Conservation (phyloP, 768 basidiomycete genomes). For the Trametopsis cervina region DNA sequence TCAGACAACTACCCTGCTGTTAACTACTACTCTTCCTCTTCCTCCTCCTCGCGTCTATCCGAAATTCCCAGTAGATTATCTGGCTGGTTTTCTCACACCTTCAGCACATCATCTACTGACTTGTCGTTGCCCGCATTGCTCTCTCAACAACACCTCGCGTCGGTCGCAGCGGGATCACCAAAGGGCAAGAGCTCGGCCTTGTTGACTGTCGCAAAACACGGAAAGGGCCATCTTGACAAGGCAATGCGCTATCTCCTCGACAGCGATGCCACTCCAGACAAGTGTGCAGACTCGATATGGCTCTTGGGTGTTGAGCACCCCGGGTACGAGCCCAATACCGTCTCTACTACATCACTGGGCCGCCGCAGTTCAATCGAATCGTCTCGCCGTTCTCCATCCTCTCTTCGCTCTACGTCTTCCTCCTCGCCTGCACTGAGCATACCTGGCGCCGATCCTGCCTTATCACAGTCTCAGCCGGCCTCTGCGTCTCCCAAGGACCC, state of each 20-base stretch:
- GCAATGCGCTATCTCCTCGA: constrained; percentile 89
- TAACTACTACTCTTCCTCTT: constrained; percentile 39
- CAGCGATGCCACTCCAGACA: constrained; percentile 80
- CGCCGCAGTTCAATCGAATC: constrained; percentile 33
- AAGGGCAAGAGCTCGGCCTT: constrained; percentile 44
- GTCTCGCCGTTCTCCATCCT: constrained; percentile 32
- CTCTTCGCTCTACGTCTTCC: constrained; percentile 39
- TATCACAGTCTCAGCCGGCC: constrained; percentile 31
- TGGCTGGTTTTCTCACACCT: constrained; percentile 77
- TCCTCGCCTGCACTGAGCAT: constrained; percentile 27
- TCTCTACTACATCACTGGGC: constrained; percentile 14
- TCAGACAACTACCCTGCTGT: constrained; percentile 36
- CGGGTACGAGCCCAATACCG: constrained; percentile 50
- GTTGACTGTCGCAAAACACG: constrained; percentile 63
- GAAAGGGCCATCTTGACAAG: constrained; percentile 73
- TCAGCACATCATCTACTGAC: constrained; percentile 65
- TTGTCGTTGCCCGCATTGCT: constrained; percentile 60
- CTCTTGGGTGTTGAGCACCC: constrained; percentile 77
- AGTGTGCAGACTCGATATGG: constrained; percentile 81
- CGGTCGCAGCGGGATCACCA: constrained; percentile 29
- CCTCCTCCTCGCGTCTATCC: constrained; percentile 45
- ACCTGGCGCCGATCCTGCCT: constrained; percentile 20
- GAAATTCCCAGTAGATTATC: constrained; percentile 73
- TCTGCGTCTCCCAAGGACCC: constrained; percentile 33
- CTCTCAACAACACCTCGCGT: constrained; percentile 34